These are phyloP conservation scores for Vitellaria paradoxa DNA, from an alignment of 179 eudicot genomes.

Conservation along the genomic window DNA sequence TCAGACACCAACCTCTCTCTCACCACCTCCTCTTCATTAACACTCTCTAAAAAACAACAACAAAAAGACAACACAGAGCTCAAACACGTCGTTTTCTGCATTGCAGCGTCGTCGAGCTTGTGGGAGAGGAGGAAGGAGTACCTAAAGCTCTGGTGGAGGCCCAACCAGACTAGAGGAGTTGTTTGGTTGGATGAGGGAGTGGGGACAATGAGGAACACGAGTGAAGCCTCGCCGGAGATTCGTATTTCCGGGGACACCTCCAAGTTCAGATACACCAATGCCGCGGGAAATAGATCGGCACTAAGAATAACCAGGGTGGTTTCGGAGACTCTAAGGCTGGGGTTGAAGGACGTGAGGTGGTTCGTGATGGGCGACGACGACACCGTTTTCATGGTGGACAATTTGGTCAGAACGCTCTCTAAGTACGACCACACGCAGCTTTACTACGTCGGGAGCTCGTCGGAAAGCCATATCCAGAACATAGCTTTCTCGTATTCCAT, in stretches of 20 bases:
- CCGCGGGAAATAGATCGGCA: constrained; percentile 52
- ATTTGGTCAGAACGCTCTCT: constrained; percentile 52
- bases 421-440: constrained; percentile 65
- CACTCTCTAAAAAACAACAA: background rate
- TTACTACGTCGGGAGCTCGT: constrained; percentile 61
- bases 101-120: constrained; percentile 53
- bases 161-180: constrained; percentile 51
- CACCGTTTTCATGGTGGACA: constrained; percentile 58
- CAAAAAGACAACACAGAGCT: constrained; percentile 30
- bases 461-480: constrained; percentile 74
- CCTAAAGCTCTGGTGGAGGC: constrained; percentile 70
- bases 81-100: constrained; percentile 59
- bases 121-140: constrained; percentile 66
- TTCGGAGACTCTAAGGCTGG: constrained; percentile 59
- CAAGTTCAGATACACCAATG: constrained; percentile 49
- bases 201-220: background rate
- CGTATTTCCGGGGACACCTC: constrained; percentile 55
- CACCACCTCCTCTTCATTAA: constrained; percentile 4
- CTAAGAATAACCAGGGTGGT: constrained; percentile 61
- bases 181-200: constrained; percentile 63
- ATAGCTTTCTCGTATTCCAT: constrained; percentile 58
- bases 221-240: constrained; percentile 47
- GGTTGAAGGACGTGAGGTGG: constrained; percentile 59
- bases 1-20: background rate
- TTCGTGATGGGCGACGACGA: constrained; percentile 88